Base-by-base conservation (phyloP, 441 rosid species). In the Arabidopsis hybrid region DNA sequence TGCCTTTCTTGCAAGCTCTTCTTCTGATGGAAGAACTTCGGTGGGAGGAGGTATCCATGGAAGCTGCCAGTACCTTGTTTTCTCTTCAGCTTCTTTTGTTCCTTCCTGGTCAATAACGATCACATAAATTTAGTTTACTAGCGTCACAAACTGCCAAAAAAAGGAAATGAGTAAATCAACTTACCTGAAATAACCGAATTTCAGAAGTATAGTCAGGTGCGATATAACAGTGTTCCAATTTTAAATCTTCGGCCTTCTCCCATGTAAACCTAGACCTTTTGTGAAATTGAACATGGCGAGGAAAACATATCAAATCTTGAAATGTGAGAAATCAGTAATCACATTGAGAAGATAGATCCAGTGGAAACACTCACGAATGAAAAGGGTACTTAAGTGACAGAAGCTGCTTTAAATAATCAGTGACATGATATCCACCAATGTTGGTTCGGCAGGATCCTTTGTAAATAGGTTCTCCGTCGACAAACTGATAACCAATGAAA, bases 241-340 rank as follows among this genome's bases (percentile, higher is more conserved):
- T 94, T 76, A 94, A 83, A 83, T 94, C 97, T 87, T 94, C 97
- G 26, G 83, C 90, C 83, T 94, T 92, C 79, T 94, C 99, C 97
- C 95, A 90, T 55, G 95, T 83, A 65, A 92, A 80, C 70, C 89
- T 84, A 69, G 88, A 80, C 88, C 97, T 94, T 59, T 74, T 40
- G 60, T 64, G 50, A 71, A 45, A 77, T 67, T 47, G 65, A 62
- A 14, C 34, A 68, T 42, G 29, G 60, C 31, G 60, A 61, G 55
- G 70, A 69, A 60, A 65, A 49, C 65, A 11, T 17, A 62, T 61
- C 9, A 67, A 13, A 67, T 53, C 65, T 39, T 49, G 65, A 60
- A 53, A 62, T 49, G 59, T 29, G 42, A n/a, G n/a, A n/a, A n/a
- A n/a, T n/a, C n/a, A 62, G 67, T 18, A 66, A 14, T 17, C 62